phyloP scores from a whole-genome alignment of 2,329 filamentous ascomycete species.

The Penicillium nordicum region DNA sequence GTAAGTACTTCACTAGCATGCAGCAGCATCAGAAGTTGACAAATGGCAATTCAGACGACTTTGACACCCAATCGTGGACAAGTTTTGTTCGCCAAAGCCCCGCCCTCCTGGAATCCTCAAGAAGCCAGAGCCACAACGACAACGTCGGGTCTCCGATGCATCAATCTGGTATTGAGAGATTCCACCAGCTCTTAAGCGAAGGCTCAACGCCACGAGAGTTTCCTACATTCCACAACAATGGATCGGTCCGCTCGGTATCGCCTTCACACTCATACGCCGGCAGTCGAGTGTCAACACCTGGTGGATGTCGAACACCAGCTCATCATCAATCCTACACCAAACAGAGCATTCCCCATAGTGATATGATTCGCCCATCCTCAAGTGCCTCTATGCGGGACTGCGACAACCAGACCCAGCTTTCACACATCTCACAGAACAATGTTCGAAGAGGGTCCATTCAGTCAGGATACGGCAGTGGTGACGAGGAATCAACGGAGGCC shows the following conservation, averaged over 20 bases:
- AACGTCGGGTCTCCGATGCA: constrained; percentile 36
- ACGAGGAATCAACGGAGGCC: constrained; percentile 61
- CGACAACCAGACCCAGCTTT: constrained; percentile 29
- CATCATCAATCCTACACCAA: constrained; percentile 28
- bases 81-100: constrained; percentile 72
- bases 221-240: constrained; percentile 28
- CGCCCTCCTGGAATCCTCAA: constrained; percentile 32
- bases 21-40: constrained; percentile 59
- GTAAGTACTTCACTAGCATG: constrained; percentile 59
- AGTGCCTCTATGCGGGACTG: constrained; percentile 53
- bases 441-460: constrained; percentile 39
- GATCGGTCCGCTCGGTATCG: constrained; percentile 36
- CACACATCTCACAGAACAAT: constrained; percentile 19
- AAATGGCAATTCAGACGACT: constrained; percentile 55
- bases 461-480: constrained; percentile 67
- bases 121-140: constrained; percentile 23
- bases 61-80: constrained; percentile 74
- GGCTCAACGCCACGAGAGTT: constrained; percentile 44
- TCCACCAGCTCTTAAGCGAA: constrained; percentile 46
- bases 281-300: constrained; percentile 41
- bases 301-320: constrained; percentile 23
- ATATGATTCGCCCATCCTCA: constrained; percentile 58
- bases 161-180: constrained; percentile 43
- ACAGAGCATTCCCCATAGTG: constrained; percentile 32
- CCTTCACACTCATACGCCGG: constrained; percentile 36